Base-by-base conservation (phyloP, 2,329 filamentous ascomycete genomes). In the Akanthomyces muscarius region DNA sequence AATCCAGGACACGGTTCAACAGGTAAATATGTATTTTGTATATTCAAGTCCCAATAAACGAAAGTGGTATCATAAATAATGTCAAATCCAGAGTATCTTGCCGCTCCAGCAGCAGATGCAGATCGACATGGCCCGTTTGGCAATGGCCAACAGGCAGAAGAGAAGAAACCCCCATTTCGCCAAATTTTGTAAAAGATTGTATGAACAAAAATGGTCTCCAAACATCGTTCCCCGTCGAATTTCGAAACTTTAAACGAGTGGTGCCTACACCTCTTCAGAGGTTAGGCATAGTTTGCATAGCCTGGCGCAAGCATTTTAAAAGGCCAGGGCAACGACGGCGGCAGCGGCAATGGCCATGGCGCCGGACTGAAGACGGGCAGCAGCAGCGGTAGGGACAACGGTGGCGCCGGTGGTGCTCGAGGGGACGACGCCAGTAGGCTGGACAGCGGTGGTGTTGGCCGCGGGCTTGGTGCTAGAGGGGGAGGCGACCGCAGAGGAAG, bases 361-460 rank as follows among this genome's bases (percentile, higher is more conserved):
- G 42, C 75, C 77, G 33, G 76, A 67, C 47, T 80, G 70, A 45
- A 71, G 69, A 65, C 69, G 72, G 55, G 77, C 77, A 63, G 71
- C 74, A 64, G 71, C 74, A 47, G 62, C 66, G 16, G 73, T 69
- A 55, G 72, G 64, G 48, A 70, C 64, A 57, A 64, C 64, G 61
- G 69, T 68, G 38, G 70, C 68, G 54, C 61, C 41, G 6, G 47
- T 58, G 61, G 61, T 52, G 30, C 30, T 18, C 7, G 44, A 51
- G 45, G 60, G 41, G 8, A 44, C 14, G 30, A 30, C 47, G 16
- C 62, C 57, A 25, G 44, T 60, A 23, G 64, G 63, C 53, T 55
- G 23, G 36, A 56, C 65, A 57, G 59, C 54, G 59, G 66, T 58
- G 36, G 18, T 6, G 54, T 53, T 58, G 54, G 30, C 51, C 6